Percentiles rank a stretch among this genome's conserved stretches.
Conservation (phyloP, 208 protist genomes). For the Histomonas meleagridis region DNA sequence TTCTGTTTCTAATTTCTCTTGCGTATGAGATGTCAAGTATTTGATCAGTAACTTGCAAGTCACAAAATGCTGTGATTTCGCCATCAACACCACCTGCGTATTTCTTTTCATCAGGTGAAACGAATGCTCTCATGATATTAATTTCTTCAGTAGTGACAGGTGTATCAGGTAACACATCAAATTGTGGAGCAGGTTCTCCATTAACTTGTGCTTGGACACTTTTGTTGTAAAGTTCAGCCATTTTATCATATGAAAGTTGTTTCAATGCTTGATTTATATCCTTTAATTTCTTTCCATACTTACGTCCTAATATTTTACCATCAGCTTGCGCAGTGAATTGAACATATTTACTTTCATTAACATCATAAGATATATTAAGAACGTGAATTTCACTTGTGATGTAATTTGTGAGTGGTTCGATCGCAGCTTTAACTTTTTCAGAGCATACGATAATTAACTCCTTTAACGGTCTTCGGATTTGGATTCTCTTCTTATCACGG, state of each 20-base stretch:
- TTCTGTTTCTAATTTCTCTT: not conserved
- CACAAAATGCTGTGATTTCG: not conserved
- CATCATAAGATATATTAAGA: not conserved
- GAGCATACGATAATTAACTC: not conserved
- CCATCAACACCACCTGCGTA: not conserved
- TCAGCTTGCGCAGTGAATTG: not conserved
- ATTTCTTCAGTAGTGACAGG: constrained; percentile 5
- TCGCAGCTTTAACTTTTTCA: not conserved
- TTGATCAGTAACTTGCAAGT: not conserved
- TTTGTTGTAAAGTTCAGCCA: not conserved
- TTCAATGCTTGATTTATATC: not conserved
- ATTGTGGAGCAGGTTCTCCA: not conserved
- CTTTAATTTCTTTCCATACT: not conserved
- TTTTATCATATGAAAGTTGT: not conserved
- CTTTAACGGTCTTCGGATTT: not conserved
- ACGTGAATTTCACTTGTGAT: not conserved
- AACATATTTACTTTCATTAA: constrained; percentile 13
- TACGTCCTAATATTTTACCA: not conserved
- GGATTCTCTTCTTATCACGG: not conserved
- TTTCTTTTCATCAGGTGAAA: not conserved
- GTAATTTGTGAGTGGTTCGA: not conserved
- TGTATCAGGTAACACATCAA: not conserved
- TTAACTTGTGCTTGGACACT: not conserved
- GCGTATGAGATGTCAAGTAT: not conserved
- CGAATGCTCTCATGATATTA: not conserved